Evolutionary conservation across 1,284 basidiomycete species (phyloP), one percentile per base, ranked within the genome.

Genomic region (Tilletia indica): DNA sequence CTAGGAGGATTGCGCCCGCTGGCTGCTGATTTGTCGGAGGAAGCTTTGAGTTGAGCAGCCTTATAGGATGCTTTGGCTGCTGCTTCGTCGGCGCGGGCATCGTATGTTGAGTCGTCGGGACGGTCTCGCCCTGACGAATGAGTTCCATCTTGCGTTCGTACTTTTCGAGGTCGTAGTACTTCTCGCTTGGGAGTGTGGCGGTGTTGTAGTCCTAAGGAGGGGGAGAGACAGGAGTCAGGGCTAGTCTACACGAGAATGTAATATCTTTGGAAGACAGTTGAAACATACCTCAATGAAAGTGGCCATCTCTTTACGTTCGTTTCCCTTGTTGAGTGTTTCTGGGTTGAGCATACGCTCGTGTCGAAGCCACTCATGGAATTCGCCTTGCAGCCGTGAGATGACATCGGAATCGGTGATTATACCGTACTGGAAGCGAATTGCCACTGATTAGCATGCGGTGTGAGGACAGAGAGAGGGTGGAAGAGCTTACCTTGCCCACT

Each of bases 361-460:
- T 3, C 74, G 70, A 9, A 75, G 70, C 74, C 74, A 75, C n/a
- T 69, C 70, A 2, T 70, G 68, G 69, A 74, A 75, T 54, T 73
- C 72, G 49, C 31, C 69, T 36, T 74, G 71, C 21, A 74, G 45
- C 9, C 72, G 67, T 2, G 69, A 70, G 2, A 48, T 74, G 0
- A 74, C 39, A 36, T 72, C 73, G 61, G 3, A 25, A 31, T 36
- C 31, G 25, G 25, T 31, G 58, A 69, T 56, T 34, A 69, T 63
- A 21, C 64, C 64, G 42, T 67, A 38, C 64, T 67, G n/a, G 8
- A 67, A 31, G 25, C 25, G 25, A 31, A 31, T 31, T 31, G 25
- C 25, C 25, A 31, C 25, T 31, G 39, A 21, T 21, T 42, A 67
- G 47, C 64, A 19, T 42, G 19, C 25, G 34, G 9, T n/a, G 8